Conservation (phyloP, 257 asterid species). For the Rehmannia glutinosa region DNA sequence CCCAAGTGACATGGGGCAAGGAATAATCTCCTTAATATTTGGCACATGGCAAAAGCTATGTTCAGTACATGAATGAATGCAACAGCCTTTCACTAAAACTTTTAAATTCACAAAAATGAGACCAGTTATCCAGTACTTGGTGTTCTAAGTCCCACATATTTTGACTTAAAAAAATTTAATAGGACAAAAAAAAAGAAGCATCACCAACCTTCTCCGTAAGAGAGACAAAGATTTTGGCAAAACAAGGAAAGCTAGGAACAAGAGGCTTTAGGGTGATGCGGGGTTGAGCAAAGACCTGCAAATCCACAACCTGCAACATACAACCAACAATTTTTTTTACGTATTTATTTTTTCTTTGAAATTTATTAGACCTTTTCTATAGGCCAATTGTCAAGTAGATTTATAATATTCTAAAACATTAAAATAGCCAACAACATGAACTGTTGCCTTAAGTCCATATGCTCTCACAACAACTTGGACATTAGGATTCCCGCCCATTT, state of each 20-base stretch:
- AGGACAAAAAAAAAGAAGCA: background rate
- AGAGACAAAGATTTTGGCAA: constrained; percentile 65
- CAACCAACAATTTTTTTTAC: constrained; percentile 1
- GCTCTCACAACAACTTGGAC: constrained; percentile 69
- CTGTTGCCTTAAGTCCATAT: constrained; percentile 80
- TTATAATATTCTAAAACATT: background rate
- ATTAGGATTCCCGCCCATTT: constrained; percentile 99
- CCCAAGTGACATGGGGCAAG: no score
- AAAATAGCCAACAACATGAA: constrained; percentile 56
- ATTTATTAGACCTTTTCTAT: background rate
- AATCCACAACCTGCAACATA: constrained; percentile 73
- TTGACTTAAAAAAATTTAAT: background rate
- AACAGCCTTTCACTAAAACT: constrained; percentile 1
- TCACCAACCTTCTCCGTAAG: constrained; percentile 88
- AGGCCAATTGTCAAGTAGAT: constrained; percentile 2
- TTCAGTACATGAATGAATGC: background rate
- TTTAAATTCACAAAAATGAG: background rate
- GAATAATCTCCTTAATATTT: background rate
- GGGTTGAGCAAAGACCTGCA: constrained; percentile 91
- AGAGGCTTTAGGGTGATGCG: constrained; percentile 95
- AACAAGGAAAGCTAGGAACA: constrained; percentile 99
- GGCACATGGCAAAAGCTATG: constrained; percentile 1
- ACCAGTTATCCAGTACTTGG: background rate
- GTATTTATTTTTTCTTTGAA: background rate
- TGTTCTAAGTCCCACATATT: background rate